Conservation (phyloP, 2,329 filamentous ascomycete species). For the Trematosphaeria pertusa region DNA sequence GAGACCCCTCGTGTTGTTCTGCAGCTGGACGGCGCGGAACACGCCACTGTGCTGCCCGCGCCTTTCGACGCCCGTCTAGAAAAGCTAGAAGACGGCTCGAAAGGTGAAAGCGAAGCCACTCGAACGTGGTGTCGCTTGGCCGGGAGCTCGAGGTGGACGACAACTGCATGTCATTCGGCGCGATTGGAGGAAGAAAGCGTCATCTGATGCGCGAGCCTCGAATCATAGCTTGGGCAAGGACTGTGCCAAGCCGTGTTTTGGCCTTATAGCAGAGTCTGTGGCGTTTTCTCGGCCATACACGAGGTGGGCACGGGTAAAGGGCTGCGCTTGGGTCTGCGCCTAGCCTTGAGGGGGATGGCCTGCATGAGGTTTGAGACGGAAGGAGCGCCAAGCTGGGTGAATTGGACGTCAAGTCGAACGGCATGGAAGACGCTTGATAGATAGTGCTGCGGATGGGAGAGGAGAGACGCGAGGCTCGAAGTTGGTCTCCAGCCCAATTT, state of each 20-base stretch:
- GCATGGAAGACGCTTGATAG: background rate
- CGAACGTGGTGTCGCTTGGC: slow-evolving; percentile 8
- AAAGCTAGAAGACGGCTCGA: slow-evolving; percentile 1
- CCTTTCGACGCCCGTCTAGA: slow-evolving; percentile 5
- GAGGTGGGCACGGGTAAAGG: background rate
- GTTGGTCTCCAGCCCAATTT: slow-evolving; percentile 12
- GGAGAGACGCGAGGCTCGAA: background rate
- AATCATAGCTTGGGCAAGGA: slow-evolving; percentile 1
- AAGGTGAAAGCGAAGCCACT: background rate
- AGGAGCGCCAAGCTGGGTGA: background rate
- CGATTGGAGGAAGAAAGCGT: slow-evolving; percentile 15
- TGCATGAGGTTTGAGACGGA: slow-evolving; percentile 1
- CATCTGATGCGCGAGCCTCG: slow-evolving; percentile 14
- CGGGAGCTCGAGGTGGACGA: background rate
- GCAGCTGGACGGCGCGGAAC: background rate
- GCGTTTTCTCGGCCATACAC: slow-evolving; percentile 4
- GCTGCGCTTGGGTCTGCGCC: background rate
- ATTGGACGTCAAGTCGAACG: background rate
- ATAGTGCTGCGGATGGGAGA: too few relatives aligned
- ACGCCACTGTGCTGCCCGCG: background rate
- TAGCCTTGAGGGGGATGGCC: background rate
- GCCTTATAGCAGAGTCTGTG: slow-evolving; percentile 1
- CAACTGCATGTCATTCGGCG: slow-evolving; percentile 14
- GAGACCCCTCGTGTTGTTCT: slow-evolving; percentile 1
- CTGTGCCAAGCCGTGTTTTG: slow-evolving; percentile 1